phyloP scores from a whole-genome alignment of 1,284 basidiomycete species.

The Athelia sp. region DNA sequence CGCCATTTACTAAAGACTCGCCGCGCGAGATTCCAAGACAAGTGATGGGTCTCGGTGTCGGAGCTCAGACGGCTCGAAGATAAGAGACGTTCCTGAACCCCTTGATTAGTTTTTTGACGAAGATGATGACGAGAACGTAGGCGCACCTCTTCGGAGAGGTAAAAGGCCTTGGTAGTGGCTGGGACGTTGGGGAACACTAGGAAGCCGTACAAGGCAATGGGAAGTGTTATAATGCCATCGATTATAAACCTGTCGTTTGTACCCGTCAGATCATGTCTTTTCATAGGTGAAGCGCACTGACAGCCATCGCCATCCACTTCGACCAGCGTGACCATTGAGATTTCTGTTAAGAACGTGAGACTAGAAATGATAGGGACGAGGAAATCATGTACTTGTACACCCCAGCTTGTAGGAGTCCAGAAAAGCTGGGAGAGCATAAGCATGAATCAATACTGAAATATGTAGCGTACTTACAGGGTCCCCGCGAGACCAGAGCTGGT shows the following conservation, averaged over 20 bases:
- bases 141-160: slow-evolving; percentile 54
- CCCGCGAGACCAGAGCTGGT: slow-evolving; percentile 63
- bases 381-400: slow-evolving; percentile 44
- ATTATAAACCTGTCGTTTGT: slow-evolving; percentile 51
- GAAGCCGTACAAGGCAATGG: slow-evolving; percentile 70
- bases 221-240: slow-evolving; percentile 68
- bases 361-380: neutral
- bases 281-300: slow-evolving; percentile 24
- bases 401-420: slow-evolving; percentile 64
- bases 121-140: neutral
- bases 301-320: slow-evolving; percentile 73
- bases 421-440: slow-evolving; percentile 43
- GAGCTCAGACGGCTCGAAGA: slow-evolving; percentile 43
- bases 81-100: slow-evolving; percentile 48
- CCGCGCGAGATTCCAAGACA: slow-evolving; percentile 45
- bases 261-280: neutral
- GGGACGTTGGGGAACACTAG: slow-evolving; percentile 71
- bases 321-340: slow-evolving; percentile 51
- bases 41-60: slow-evolving; percentile 33
- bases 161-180: slow-evolving; percentile 59
- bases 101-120: neutral
- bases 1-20: slow-evolving; percentile 61
- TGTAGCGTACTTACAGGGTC: slow-evolving; percentile 41
- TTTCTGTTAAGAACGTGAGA: slow-evolving; percentile 31
- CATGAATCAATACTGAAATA: slow-evolving; percentile 1